Evolutionary conservation across 805 yeast genomes (phyloP), one percentile per base, ranked within the genome.

Genomic region (Wickerhamiella azyma): DNA sequence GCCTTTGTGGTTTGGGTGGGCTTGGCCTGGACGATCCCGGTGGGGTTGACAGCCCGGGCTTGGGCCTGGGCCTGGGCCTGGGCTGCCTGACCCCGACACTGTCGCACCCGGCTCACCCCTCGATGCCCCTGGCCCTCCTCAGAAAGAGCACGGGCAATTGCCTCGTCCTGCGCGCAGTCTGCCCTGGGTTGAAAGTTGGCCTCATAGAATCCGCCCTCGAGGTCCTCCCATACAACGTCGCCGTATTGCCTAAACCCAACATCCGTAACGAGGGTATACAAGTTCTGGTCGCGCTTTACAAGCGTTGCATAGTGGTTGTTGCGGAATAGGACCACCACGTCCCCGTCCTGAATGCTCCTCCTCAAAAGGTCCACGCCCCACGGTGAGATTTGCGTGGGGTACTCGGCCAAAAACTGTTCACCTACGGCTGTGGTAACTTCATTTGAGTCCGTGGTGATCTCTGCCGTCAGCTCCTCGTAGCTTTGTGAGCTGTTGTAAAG

Each of bases 221-320:
- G 63, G 1, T 82, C 74, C 58, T 83, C 88, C 97, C 97, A 89
- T 7, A 85, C 84, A 16, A 81, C 71, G n/a, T 70, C 65, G 1
- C 59, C 55, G 36, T 69, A 66, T 18, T 58, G 50, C 38, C 53
- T 57, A 55, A 76, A 81, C 2, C 92, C 85, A 13, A 70, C 65
- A 58, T 92, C 96, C 1, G 92, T 83, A 2, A 83, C 79, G 24
- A 89, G 66, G 5, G 75, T 62, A 57, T 74, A 85, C 28, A 89
- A 65, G 46, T 69, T 69, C 26, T 67, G 68, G 6, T 60, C 48
- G 37, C 51, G 56, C 2, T 59, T 59, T 53, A 68, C 72, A 9
- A 88, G 59, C 0, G 96, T 85, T 52, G 74, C 74, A 62, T 84
- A 89, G 60, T 86, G 96, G 60, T 92, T 88, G 62, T 92, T 89